phyloP scores from a whole-genome alignment of 768 basidiomycete genomes.

The Lactifluus hygrophoroides region DNA sequence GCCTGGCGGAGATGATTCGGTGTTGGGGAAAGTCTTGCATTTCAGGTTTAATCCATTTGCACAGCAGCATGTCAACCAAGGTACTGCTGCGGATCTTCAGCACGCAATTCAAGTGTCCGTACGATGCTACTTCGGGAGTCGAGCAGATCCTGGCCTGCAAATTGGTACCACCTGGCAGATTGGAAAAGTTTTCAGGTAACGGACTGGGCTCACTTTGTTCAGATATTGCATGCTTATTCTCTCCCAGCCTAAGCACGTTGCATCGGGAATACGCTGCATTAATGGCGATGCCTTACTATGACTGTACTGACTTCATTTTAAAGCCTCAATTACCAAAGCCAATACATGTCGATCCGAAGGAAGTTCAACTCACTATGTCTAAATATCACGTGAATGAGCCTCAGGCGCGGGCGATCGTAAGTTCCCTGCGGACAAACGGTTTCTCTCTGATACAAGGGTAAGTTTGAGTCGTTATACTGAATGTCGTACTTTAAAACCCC shows the following conservation, averaged over 20 bases:
- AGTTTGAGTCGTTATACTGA: background rate
- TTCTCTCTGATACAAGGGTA: slow-evolving; percentile 96
- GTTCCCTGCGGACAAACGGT: slow-evolving; percentile 60
- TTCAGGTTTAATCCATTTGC: slow-evolving; percentile 35
- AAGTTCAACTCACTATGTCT: slow-evolving; percentile 58
- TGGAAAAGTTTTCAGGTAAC: slow-evolving; percentile 73
- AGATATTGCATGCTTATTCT: background rate
- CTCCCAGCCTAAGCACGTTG: slow-evolving; percentile 72
- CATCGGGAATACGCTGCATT: slow-evolving; percentile 90
- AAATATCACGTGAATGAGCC: slow-evolving; percentile 81
- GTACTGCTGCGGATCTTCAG: slow-evolving; percentile 32
- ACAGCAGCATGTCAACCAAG: slow-evolving; percentile 51
- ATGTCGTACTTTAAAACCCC: background rate
- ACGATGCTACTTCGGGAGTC: slow-evolving; percentile 22
- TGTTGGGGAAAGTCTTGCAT: slow-evolving; percentile 65
- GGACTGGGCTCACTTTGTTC: slow-evolving; percentile 20
- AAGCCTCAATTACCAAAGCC: slow-evolving; percentile 49
- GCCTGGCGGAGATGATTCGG: slow-evolving; percentile 39
- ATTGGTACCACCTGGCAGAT: slow-evolving; percentile 64
- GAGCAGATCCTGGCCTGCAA: slow-evolving; percentile 50
- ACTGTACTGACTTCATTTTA: slow-evolving; percentile 63
- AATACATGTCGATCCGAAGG: slow-evolving; percentile 37
- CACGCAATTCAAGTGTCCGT: slow-evolving; percentile 18
- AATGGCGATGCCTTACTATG: slow-evolving; percentile 73
- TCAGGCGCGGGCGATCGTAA: slow-evolving; percentile 82